Base-by-base conservation (phyloP, 805 yeast species). In the Starmerella sirachaensis region DNA sequence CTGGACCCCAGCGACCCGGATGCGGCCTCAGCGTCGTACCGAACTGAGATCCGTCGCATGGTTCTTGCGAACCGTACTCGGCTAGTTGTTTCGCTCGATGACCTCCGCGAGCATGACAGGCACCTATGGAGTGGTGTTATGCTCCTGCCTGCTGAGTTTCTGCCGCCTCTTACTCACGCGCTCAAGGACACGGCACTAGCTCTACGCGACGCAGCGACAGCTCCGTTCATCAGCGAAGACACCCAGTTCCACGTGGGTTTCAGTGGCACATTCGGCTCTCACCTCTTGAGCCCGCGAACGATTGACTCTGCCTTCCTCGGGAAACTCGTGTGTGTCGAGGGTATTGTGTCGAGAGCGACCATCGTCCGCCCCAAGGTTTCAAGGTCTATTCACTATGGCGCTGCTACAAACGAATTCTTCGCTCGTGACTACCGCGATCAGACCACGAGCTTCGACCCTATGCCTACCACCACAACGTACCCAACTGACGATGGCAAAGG, bases 401-500 rank as follows among this genome's bases (percentile, higher is more conserved):
- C 84, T 41, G 70, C 70, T 28, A 80, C 93, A 1, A 78, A 79
- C 18, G 70, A 79, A 45, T 86, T 86, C 58, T 86, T 83, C 55
- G 82, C 93, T 42, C 72, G 95, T 60, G 94, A 84, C 52, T 91
- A 88, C 58, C 72, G 83, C 37, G 98, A 91, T 58, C 85, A 83
- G 47, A 83, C 96, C 5, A 84, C 94, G 4, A 77, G 93, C 17
- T 78, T 88, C 57, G 82, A 81, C 51, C 86, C 93, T 3, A 70
- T 80, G 50, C 67, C 80, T 9, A 77, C 93, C 0, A 74, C 91
- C 3, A 85, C 93, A 0, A 76, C 79, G 3, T 91, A 84, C 54
- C 97, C 97, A 16, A 79, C 93, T 0, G 93, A 83, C 52, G 98
- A 91, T 55, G 70, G 81, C 13, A 91, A 84, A 32, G 96, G 96